Conservation (phyloP, 345 rosid species). For the Eucalyptus coolabah region DNA sequence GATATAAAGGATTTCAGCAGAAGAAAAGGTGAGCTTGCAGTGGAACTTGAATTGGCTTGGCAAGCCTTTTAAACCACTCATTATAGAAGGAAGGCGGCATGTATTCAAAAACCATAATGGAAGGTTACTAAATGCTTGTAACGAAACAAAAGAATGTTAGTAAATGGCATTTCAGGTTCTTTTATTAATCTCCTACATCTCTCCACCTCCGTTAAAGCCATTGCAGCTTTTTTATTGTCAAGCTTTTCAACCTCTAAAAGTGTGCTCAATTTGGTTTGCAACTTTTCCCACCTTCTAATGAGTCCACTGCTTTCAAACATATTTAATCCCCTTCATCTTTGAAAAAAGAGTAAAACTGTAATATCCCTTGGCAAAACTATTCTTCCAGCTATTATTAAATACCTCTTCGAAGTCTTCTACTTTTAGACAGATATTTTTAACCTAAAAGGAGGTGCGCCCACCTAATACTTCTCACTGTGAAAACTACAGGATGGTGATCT, state of each 20-base stretch:
- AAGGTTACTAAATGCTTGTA: neutral
- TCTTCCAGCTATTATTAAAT: neutral
- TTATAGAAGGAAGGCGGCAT: neutral
- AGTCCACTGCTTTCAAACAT: neutral
- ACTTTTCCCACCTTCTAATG: neutral
- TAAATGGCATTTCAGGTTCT: neutral
- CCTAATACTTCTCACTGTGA: neutral
- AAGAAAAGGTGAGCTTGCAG: neutral
- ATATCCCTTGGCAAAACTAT: neutral
- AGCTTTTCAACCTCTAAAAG: neutral
- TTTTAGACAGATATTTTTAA: neutral
- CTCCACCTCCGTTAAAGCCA: neutral
- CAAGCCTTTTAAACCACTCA: neutral
- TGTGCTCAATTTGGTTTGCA: neutral
- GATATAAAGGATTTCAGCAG: neutral
- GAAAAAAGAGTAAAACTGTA: neutral
- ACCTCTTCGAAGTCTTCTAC: neutral
- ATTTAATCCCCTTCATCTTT: neutral
- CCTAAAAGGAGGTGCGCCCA: neutral
- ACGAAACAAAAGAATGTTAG: neutral
- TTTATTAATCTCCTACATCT: neutral
- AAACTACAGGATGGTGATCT: neutral
- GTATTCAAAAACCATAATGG: neutral
- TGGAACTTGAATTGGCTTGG: neutral
- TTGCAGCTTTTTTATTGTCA: neutral